These are phyloP conservation scores for Carex arenaria DNA, from an alignment of 202 grass and related monocot species.

Conservation along the genomic window DNA sequence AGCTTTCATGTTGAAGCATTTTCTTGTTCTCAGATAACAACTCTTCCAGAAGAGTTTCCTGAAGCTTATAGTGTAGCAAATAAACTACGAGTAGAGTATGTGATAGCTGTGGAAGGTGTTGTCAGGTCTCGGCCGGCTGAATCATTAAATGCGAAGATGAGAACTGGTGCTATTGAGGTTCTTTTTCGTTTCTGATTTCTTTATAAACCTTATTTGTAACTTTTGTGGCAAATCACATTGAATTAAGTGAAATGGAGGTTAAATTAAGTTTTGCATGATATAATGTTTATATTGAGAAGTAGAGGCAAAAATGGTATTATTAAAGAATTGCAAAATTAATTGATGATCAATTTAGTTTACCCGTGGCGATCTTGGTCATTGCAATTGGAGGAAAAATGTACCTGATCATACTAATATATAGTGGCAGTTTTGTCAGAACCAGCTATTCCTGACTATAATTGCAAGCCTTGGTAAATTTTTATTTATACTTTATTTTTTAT, in stretches of 20 bases:
- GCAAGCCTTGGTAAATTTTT: background rate
- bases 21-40: constrained; percentile 49
- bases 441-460: background rate
- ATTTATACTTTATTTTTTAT: background rate
- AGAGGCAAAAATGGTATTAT: background rate
- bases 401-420: background rate
- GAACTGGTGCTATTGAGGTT: constrained; percentile 87
- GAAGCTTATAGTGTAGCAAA: constrained; percentile 61
- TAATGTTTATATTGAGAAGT: background rate
- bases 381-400: background rate
- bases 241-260: background rate
- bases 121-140: constrained; percentile 50
- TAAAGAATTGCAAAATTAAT: constrained; percentile 1
- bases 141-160: constrained; percentile 85
- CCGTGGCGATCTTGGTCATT: background rate
- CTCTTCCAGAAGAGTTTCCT: constrained; percentile 55
- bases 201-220: background rate
- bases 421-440: background rate
- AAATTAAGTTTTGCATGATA: background rate
- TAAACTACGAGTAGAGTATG: constrained; percentile 86
- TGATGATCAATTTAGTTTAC: background rate
- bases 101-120: constrained; percentile 72
- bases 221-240: background rate
- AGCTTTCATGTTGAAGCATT: background rate
- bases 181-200: background rate